These are phyloP conservation scores for Paecilomyces dactylethromorphus DNA, from an alignment of 2,329 filamentous ascomycete genomes.

Conservation along the genomic window DNA sequence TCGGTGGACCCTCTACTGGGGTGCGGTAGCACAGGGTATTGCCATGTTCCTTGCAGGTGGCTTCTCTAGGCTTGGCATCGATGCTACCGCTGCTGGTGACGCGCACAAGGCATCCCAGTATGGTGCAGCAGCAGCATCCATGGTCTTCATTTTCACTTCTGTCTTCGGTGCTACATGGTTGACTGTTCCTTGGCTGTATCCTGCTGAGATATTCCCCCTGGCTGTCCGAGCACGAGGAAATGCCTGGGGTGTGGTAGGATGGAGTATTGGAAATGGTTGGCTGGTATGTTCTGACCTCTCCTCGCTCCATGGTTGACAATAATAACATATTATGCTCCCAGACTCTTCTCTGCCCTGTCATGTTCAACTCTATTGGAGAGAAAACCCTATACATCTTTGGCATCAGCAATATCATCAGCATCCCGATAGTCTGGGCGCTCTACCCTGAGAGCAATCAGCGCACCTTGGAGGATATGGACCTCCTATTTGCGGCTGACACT, in stretches of 20 bases:
- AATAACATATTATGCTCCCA: conserved; percentile 14
- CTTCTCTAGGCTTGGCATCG: conserved; percentile 51
- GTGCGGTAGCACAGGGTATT: conserved; percentile 56
- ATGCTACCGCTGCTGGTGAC: conserved; percentile 42
- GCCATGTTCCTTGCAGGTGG: conserved; percentile 63
- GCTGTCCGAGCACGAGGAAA: conserved; percentile 61
- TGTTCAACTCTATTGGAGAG: conserved; percentile 58
- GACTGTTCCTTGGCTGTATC: conserved; percentile 54
- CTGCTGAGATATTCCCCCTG: conserved; percentile 62
- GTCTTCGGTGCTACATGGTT: conserved; percentile 61
- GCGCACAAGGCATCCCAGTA: conserved; percentile 43
- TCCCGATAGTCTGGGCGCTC: conserved; percentile 65
- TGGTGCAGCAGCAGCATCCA: conserved; percentile 60
- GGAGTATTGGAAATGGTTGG: conserved; percentile 70
- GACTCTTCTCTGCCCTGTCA: conserved; percentile 50
- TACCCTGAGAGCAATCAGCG: conserved; percentile 70
- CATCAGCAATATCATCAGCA: conserved; percentile 57
- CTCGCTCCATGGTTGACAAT: conserved; percentile 12
- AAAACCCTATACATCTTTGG: conserved; percentile 71
- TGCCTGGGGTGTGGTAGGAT: conserved; percentile 66
- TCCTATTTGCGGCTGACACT: conserved; percentile 61
- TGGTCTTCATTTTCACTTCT: conserved; percentile 64
- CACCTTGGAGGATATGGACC: conserved; percentile 68
- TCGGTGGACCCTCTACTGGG: conserved; percentile 65
- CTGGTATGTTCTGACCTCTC: conserved; percentile 30